Evolutionary conservation across 805 yeast genomes (phyloP).

Genomic region (Lachancea kluyveri): DNA sequence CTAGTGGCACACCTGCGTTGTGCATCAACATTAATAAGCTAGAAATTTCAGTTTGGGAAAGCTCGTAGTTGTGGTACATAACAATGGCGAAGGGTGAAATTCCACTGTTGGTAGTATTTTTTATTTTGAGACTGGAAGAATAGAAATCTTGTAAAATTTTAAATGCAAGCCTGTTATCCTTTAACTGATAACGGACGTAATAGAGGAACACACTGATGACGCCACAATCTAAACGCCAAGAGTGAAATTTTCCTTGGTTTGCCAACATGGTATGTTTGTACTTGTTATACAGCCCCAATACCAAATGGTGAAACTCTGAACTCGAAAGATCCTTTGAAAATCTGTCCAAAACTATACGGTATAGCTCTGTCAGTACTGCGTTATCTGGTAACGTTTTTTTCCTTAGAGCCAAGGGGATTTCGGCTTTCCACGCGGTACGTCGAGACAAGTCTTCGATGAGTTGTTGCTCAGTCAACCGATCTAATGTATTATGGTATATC

Average conservation of each 20-base stretch:
- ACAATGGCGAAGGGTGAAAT: slow-evolving; percentile 23
- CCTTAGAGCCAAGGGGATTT: slow-evolving; percentile 11
- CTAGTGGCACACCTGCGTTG: slow-evolving; percentile 13
- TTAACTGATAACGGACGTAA: slow-evolving; percentile 13
- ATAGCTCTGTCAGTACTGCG: slow-evolving; percentile 20
- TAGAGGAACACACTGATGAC: slow-evolving; percentile 18
- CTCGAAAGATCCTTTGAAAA: slow-evolving; percentile 8
- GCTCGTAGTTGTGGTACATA: slow-evolving; percentile 14
- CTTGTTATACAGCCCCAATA: slow-evolving; percentile 15
- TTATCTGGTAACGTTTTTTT: slow-evolving; percentile 10
- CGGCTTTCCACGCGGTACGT: slow-evolving; percentile 3
- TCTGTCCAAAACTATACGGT: slow-evolving; percentile 14
- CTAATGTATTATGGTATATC: slow-evolving; percentile 16
- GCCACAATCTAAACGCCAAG: slow-evolving; percentile 16
- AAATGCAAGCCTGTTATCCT: slow-evolving; percentile 19
- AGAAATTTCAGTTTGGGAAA: slow-evolving; percentile 16
- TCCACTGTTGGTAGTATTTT: slow-evolving; percentile 7
- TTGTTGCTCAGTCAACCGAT: slow-evolving; percentile 5
- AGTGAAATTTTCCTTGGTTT: slow-evolving; percentile 1
- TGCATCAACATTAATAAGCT: slow-evolving; percentile 21
- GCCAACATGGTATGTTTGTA: slow-evolving; percentile 10
- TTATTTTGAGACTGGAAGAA: slow-evolving; percentile 5
- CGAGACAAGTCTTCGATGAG: slow-evolving; percentile 7
- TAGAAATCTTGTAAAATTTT: slow-evolving; percentile 21
- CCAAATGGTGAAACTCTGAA: slow-evolving; percentile 12